Conservation (phyloP, 768 basidiomycete genomes). For the Phylloporus arenicola region DNA sequence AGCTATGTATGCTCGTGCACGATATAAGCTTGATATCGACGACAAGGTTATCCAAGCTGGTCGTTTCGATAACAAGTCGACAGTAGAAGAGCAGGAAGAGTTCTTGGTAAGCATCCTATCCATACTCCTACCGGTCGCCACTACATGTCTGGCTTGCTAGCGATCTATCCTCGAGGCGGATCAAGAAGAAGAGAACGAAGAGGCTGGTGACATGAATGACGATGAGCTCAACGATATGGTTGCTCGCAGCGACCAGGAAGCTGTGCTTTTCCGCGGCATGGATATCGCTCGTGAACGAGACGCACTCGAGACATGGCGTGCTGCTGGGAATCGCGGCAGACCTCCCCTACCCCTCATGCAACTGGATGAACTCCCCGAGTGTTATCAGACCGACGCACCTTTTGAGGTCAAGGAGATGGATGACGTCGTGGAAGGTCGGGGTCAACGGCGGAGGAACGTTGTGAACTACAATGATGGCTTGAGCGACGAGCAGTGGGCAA, state of each 20-base stretch:
- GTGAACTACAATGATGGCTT: conserved; percentile 94
- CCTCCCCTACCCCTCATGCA: conserved; percentile 75
- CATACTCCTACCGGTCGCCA: background rate
- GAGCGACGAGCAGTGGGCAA: conserved; percentile 89
- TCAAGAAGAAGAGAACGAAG: conserved; percentile 85
- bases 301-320: conserved; percentile 59
- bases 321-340: conserved; percentile 68
- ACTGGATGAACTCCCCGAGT: conserved; percentile 86
- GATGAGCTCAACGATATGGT: conserved; percentile 94
- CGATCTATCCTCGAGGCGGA: conserved; percentile 88
- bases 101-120: conserved; percentile 57
- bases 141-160: conserved; percentile 33
- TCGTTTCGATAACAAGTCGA: conserved; percentile 98
- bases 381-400: conserved; percentile 81
- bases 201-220: conserved; percentile 88
- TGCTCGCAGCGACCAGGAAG: conserved; percentile 78
- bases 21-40: conserved; percentile 96
- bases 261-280: conserved; percentile 70
- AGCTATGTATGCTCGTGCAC: conserved; percentile 92
- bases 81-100: conserved; percentile 95
- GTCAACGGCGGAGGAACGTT: conserved; percentile 74
- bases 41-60: conserved; percentile 99
- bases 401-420: conserved; percentile 62
- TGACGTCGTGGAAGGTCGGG: conserved; percentile 64
- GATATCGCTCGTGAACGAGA: conserved; percentile 76